phyloP scores from a whole-genome alignment of 805 yeast genomes.

The Lachancea lanzarotensis region DNA sequence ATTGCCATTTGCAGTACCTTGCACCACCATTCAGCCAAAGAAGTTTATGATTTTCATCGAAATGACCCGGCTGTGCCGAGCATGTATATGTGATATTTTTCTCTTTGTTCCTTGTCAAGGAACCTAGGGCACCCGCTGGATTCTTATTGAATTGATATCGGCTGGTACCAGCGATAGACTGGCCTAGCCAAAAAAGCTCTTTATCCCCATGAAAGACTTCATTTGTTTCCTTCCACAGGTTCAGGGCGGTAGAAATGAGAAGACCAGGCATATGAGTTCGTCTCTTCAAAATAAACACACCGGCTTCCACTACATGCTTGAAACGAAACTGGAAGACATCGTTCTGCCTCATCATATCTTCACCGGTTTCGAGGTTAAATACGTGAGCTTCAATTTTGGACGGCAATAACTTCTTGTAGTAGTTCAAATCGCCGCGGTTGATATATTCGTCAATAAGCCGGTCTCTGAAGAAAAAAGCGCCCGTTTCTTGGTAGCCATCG shows the following conservation, averaged over 20 bases:
- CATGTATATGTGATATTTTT: conserved; percentile 17
- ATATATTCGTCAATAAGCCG: conserved; percentile 8
- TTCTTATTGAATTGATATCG: conserved; percentile 16
- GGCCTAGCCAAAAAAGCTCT: conserved; percentile 34
- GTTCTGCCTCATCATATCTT: not conserved
- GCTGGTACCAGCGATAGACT: conserved; percentile 16
- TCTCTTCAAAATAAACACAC: conserved; percentile 32
- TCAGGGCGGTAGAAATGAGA: conserved; percentile 17
- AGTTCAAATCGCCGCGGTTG: conserved; percentile 5
- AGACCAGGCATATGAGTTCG: conserved; percentile 21
- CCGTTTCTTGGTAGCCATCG: conserved; percentile 31
- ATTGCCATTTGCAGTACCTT: conserved; percentile 18
- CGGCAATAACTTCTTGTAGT: not conserved
- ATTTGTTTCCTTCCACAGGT: conserved; percentile 13
- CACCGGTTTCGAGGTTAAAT: not conserved
- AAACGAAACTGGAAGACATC: conserved; percentile 10
- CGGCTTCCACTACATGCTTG: conserved; percentile 34
- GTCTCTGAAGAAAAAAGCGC: conserved; percentile 44
- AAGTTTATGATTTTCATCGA: conserved; percentile 15
- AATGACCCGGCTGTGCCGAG: conserved; percentile 28
- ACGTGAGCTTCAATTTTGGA: not conserved
- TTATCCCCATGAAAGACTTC: conserved; percentile 24
- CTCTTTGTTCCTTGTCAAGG: conserved; percentile 15
- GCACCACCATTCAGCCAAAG: conserved; percentile 33
- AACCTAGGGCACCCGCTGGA: conserved; percentile 20